phyloP scores from a whole-genome alignment of 75 land plant species.

The Sequoiadendron giganteum region DNA sequence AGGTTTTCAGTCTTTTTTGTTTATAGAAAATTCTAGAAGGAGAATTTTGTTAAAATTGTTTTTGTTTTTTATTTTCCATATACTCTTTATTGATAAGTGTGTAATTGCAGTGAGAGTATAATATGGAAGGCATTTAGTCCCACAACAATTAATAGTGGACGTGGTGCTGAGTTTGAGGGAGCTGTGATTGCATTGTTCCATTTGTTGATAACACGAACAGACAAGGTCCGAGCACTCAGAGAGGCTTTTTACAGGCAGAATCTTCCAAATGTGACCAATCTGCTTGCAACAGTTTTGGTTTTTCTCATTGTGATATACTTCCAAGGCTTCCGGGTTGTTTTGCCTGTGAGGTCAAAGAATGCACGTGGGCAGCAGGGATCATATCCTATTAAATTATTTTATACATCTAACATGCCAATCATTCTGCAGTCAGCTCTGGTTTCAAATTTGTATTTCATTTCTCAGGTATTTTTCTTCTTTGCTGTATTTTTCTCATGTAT shows the following conservation, averaged over 20 bases:
- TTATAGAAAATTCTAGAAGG: not conserved
- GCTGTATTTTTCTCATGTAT: too few relatives aligned
- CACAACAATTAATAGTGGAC: constrained; percentile 61
- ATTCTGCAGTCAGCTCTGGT: constrained; percentile 80
- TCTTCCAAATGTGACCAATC: constrained; percentile 64
- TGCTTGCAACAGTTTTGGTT: constrained; percentile 63
- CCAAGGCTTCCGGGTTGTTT: constrained; percentile 54
- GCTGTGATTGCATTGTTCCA: constrained; percentile 72
- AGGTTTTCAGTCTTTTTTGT: too few relatives aligned
- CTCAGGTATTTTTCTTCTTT: constrained; percentile 43
- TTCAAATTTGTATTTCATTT: constrained; percentile 74
- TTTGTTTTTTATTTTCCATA: not conserved
- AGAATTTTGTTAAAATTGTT: not conserved
- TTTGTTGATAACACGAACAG: constrained; percentile 56
- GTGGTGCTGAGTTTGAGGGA: constrained; percentile 70
- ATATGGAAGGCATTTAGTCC: constrained; percentile 67
- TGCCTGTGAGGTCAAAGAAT: constrained; percentile 52
- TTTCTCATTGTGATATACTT: constrained; percentile 70
- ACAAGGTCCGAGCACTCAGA: constrained; percentile 63
- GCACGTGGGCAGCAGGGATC: constrained; percentile 48
- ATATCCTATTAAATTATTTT: constrained; percentile 79
- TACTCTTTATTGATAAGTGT: not conserved
- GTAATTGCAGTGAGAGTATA: constrained; percentile 43
- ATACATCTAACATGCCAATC: constrained; percentile 87
- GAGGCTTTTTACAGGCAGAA: constrained; percentile 73